These are phyloP conservation scores for Calonectria pteridis DNA, from an alignment of 2,329 filamentous ascomycete genomes.

Conservation along the genomic window DNA sequence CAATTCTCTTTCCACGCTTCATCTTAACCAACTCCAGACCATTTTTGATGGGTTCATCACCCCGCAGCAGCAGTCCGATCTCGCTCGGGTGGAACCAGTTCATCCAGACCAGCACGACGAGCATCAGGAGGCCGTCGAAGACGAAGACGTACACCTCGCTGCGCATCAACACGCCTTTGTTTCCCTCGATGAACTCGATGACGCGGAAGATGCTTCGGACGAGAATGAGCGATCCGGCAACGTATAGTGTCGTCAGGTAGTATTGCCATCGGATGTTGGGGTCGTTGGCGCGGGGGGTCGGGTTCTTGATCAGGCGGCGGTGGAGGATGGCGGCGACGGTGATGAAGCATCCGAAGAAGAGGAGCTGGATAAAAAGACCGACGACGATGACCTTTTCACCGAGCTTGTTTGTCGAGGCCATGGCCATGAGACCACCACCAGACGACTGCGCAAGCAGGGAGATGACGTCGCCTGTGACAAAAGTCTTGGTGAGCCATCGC, in stretches of 20 bases:
- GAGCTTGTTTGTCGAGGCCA: conserved; percentile 35
- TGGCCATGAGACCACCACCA: conserved; percentile 43
- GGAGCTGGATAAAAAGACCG: conserved; percentile 66
- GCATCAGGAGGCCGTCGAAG: conserved; percentile 54
- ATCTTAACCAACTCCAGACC: conserved; percentile 38
- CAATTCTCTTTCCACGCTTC: neutral
- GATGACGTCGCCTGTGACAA: conserved; percentile 64
- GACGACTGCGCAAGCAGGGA: conserved; percentile 54
- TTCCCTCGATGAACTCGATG: conserved; percentile 56
- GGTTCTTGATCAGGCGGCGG: conserved; percentile 35
- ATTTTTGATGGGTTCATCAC: conserved; percentile 38
- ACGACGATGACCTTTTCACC: conserved; percentile 63
- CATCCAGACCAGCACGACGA: conserved; percentile 44
- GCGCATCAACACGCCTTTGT: conserved; percentile 48
- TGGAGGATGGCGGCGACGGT: conserved; percentile 61
- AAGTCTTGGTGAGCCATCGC: conserved; percentile 62
- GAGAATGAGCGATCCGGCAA: conserved; percentile 51
- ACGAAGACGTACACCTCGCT: conserved; percentile 53
- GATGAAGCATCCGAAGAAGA: conserved; percentile 68
- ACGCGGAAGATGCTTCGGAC: conserved; percentile 57
- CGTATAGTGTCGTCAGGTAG: conserved; percentile 45
- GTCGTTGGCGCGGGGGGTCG: conserved; percentile 25
- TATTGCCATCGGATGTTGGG: conserved; percentile 48
- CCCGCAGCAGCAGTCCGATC: conserved; percentile 43
- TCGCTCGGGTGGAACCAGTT: conserved; percentile 47